Percentiles rank a stretch among this genome's conserved stretches.
phyloP scores from a whole-genome alignment of 768 basidiomycete genomes.

The Termitomyces sp. region DNA sequence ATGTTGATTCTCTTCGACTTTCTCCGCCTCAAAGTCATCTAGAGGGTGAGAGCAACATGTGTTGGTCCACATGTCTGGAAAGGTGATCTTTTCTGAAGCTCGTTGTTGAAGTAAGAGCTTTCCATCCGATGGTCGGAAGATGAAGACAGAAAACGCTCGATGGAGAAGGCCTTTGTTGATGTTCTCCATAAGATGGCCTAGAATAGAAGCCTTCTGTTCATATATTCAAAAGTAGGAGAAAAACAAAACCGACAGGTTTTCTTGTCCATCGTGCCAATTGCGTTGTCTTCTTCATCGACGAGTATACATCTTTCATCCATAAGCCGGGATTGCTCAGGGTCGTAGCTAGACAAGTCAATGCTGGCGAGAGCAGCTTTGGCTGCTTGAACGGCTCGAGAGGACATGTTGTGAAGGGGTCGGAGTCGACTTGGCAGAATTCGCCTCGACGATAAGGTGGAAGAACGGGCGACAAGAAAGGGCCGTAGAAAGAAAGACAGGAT shows the following conservation, averaged over 20 bases:
- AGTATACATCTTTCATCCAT: slow-evolving; percentile 97
- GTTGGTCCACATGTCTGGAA: slow-evolving; percentile 99
- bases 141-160: slow-evolving; percentile 95
- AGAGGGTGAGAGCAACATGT: slow-evolving; percentile 98
- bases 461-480: background rate
- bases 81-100: slow-evolving; percentile 98
- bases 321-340: slow-evolving; percentile 86
- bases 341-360: slow-evolving; percentile 80
- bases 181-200: slow-evolving; percentile 97
- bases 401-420: slow-evolving; percentile 26
- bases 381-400: slow-evolving; percentile 58
- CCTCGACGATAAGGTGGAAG: background rate
- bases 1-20: slow-evolving; percentile 66
- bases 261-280: slow-evolving; percentile 87
- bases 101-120: slow-evolving; percentile 91
- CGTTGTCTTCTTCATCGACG: slow-evolving; percentile 81
- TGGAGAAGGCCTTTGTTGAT: slow-evolving; percentile 92
- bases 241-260: slow-evolving; percentile 75
- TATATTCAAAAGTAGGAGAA: background rate
- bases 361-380: slow-evolving; percentile 62
- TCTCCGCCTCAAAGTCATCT: slow-evolving; percentile 85
- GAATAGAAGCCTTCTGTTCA: slow-evolving; percentile 7
- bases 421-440: background rate
- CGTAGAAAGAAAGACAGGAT: slow-evolving; percentile 1
- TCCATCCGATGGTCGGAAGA: slow-evolving; percentile 93